Conservation (phyloP, 139 green algal species). For the Micractinium sp. region DNA sequence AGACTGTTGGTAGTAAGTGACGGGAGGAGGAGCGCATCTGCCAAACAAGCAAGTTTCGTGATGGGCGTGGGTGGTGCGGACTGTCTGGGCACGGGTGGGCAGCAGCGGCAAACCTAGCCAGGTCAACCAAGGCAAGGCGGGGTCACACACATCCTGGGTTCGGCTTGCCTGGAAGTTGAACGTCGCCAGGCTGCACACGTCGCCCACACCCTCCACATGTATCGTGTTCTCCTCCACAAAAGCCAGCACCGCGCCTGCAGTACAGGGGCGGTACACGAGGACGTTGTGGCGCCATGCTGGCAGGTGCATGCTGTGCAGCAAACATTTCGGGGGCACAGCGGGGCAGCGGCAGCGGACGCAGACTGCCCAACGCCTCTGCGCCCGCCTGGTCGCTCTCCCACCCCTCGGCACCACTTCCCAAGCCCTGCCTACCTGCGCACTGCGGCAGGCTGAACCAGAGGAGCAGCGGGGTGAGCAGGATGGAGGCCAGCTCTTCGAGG, state of each 20-base stretch:
- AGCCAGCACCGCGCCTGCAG: constrained; percentile 72
- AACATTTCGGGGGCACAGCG: no score
- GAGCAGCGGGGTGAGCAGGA: constrained; percentile 90
- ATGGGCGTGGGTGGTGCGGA: no score
- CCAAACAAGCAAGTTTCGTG: no score
- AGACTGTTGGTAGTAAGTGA: no score
- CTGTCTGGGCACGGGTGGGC: no score
- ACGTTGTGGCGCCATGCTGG: not conserved
- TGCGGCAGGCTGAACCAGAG: constrained; percentile 73
- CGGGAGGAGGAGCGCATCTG: no score
- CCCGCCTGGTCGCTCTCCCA: not conserved
- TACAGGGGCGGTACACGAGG: not conserved
- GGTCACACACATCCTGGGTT: not conserved
- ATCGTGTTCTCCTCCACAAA: constrained; percentile 84
- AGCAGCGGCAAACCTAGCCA: not conserved
- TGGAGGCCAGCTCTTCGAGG: constrained; percentile 83
- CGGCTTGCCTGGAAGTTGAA: constrained; percentile 73
- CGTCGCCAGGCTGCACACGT: constrained; percentile 85
- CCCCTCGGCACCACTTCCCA: not conserved
- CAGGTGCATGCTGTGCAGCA: not conserved
- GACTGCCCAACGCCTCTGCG: no score
- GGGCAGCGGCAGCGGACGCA: no score
- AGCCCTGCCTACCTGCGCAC: constrained; percentile 44
- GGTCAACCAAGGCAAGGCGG: not conserved
- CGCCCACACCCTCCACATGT: constrained; percentile 81